Conservation (phyloP, 192 early-diverging fungal genomes). For the Podila epigama region DNA sequence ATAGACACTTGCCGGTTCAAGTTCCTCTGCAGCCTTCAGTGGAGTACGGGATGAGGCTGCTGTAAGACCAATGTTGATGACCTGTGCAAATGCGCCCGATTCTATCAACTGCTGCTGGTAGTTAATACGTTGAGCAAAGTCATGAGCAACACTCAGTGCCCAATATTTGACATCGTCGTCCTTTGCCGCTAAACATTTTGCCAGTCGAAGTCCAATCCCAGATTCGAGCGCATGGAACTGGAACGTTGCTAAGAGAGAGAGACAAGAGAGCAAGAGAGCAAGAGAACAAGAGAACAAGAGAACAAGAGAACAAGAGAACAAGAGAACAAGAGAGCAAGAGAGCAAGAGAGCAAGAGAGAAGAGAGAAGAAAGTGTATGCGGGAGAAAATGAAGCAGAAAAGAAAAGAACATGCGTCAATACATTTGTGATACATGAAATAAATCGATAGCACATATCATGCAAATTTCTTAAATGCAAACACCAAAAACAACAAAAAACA, state of each 20-base stretch:
- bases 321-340: no score
- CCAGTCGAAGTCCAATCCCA: constrained; percentile 67
- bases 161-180: constrained; percentile 82
- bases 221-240: constrained; percentile 67
- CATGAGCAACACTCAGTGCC: constrained; percentile 63
- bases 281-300: no score
- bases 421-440: not conserved
- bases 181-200: constrained; percentile 64
- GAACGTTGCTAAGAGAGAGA: constrained; percentile 48
- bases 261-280: not conserved
- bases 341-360: no score
- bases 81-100: constrained; percentile 29
- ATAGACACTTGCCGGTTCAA: constrained; percentile 21
- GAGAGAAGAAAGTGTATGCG: no score
- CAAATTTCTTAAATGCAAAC: not conserved
- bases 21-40: constrained; percentile 16
- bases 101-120: constrained; percentile 42
- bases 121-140: constrained; percentile 34
- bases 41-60: constrained; percentile 23
- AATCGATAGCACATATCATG: not conserved
- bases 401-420: not conserved
- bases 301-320: no score
- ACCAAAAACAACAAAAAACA: not conserved
- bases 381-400: no score
- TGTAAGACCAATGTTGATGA: constrained; percentile 33